These are phyloP conservation scores for Penicillium sp. DNA, from an alignment of 2,329 filamentous ascomycete genomes.

Conservation along the genomic window DNA sequence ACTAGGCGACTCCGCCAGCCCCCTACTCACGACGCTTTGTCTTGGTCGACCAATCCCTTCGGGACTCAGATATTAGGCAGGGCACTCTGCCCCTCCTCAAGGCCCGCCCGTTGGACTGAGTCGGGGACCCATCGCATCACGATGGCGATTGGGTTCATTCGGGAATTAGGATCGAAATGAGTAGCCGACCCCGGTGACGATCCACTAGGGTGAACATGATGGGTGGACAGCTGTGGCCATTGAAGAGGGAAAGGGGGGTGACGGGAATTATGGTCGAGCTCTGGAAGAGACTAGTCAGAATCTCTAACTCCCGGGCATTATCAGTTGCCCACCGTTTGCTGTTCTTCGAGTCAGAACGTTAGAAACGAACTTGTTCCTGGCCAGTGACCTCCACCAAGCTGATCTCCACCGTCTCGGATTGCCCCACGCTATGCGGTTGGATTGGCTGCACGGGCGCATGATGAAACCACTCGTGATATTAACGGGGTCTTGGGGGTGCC, in stretches of 20 bases:
- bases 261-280: not conserved
- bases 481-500: not conserved
- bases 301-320: constrained; percentile 1
- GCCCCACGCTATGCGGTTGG: constrained; percentile 18
- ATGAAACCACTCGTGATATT: constrained; percentile 22
- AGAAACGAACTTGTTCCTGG: constrained; percentile 17
- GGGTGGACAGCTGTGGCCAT: not conserved
- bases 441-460: constrained; percentile 23
- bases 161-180: constrained; percentile 11
- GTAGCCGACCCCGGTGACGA: constrained; percentile 8
- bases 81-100: constrained; percentile 3
- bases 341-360: constrained; percentile 9
- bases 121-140: not conserved
- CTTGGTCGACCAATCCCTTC: constrained; percentile 24
- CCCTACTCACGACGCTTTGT: constrained; percentile 11
- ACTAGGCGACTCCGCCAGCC: constrained; percentile 6
- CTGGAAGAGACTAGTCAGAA: not conserved
- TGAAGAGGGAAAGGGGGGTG: not conserved
- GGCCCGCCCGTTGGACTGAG: not conserved
- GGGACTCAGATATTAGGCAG: constrained; percentile 18
- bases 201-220: constrained; percentile 3
- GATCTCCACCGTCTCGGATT: constrained; percentile 16
- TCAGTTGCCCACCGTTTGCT: constrained; percentile 12
- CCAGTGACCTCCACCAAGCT: constrained; percentile 8
- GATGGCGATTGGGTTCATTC: constrained; percentile 10